A percentile compares a stretch with the other conserved stretches of the same genome.
Conservation (phyloP, 495 filamentous ascomycete genomes). For the Penicillium coprophilum region DNA sequence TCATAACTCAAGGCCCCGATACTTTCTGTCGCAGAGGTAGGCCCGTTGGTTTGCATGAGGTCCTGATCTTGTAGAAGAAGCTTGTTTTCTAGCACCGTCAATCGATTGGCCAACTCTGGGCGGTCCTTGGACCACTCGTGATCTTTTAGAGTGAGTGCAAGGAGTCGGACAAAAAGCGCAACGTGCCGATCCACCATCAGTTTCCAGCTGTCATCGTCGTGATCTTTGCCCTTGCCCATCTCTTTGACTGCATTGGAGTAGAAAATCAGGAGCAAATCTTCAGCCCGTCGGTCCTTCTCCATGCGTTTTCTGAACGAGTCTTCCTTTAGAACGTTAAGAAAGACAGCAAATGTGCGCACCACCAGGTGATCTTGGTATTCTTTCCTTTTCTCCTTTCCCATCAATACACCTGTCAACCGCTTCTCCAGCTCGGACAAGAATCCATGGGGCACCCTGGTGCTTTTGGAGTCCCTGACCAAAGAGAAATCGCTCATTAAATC, state of each 20-base stretch:
- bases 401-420: conserved; percentile 63
- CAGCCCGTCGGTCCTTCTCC: conserved; percentile 91
- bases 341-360: conserved; percentile 78
- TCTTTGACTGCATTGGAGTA: conserved; percentile 92
- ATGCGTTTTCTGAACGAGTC: conserved; percentile 70
- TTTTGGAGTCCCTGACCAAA: conserved; percentile 71
- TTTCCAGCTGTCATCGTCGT: conserved; percentile 90
- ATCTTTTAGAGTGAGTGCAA: conserved; percentile 75
- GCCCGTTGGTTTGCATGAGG: conserved; percentile 58
- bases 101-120: conserved; percentile 74
- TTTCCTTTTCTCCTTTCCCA: conserved; percentile 67
- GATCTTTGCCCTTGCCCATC: conserved; percentile 70
- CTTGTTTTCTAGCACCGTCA: conserved; percentile 86
- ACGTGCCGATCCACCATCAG: conserved; percentile 91
- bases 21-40: conserved; percentile 67
- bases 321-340: conserved; percentile 73
- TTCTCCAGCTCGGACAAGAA: conserved; percentile 70
- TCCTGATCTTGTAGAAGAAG: conserved; percentile 94
- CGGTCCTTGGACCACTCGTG: conserved; percentile 77
- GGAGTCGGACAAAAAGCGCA: conserved; percentile 88
- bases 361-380: conserved; percentile 77
- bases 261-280: conserved; percentile 84
- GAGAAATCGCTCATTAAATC: conserved; percentile 75
- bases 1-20: conserved; percentile 80
- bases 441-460: conserved; percentile 75